Base-by-base conservation (phyloP, 345 rosid genomes). In the Eucalyptus globulus region DNA sequence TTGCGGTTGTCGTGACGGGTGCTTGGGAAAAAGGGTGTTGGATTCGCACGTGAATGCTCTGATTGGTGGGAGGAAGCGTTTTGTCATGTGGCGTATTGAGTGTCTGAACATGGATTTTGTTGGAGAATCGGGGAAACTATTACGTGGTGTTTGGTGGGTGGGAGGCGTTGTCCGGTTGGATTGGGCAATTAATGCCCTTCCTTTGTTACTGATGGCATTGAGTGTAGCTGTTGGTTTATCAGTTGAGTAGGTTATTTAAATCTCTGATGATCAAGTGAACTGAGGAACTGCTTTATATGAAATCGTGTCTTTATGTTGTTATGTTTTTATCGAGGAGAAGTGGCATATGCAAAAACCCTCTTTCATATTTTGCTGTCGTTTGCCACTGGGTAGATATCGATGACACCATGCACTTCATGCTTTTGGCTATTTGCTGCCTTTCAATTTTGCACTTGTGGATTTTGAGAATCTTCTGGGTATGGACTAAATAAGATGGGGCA, bases 151-250 rank as follows among this genome's bases (percentile, higher is more conserved):
- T 53, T 87, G 40, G 86, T 26, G 40, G 86, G 58, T 43, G 87
- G 89, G 86, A 76, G 44, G 47, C 24, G 44, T 15, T 76, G 29
- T 76, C 29, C 58, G 21, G 58, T 81, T 87, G 62, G 60, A 81
- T 92, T 87, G 88, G 60, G 90, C 86, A 91, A 91, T 93, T 87
- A 93, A 91, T 92, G 87, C 87, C 54, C 83, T 88, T 72, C 81
- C 56, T 40, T 58, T 49, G 54, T 47, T 49, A 86, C 83, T 86
- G 60, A 60, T 50, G 90, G 88, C 49, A 60, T 45, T 72, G 29
- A 76, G 85, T 40, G 85, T 88, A 88, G 87, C 51, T 86, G 83
- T 43, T 44, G 88, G 45, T 67, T 47, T 90, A 72, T 76, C 29
- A 22, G 29, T 76, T 76, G 29, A 40, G 85, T 76, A 76, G 85